Evolutionary conservation across 1,284 basidiomycete species (phyloP).

Genomic region (Ustilago bromivora): DNA sequence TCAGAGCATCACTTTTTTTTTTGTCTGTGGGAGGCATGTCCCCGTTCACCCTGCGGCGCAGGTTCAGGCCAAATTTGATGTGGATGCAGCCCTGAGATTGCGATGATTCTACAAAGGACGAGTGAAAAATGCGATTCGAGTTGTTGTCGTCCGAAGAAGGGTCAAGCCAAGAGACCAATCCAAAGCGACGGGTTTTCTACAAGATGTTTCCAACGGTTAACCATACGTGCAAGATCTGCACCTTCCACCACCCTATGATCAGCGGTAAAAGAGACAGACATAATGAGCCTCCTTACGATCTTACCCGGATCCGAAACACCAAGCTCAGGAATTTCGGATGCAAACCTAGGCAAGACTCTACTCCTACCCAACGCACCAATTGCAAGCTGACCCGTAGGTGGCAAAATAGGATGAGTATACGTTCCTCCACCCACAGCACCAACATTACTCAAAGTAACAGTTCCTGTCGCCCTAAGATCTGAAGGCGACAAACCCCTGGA

Average conservation of each 20-base stretch:
- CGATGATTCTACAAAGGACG: constrained; percentile 1
- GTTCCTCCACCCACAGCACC: constrained; percentile 62
- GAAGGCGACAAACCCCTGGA: constrained; percentile 28
- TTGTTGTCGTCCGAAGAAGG: not conserved
- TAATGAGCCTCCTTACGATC: constrained; percentile 49
- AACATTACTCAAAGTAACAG: constrained; percentile 84
- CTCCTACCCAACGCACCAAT: constrained; percentile 84
- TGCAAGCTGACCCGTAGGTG: constrained; percentile 88
- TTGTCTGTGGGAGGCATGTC: too few relatives aligned
- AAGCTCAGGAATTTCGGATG: constrained; percentile 44
- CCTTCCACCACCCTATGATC: constrained; percentile 93
- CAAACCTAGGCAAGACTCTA: constrained; percentile 50
- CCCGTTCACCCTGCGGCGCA: too few relatives aligned
- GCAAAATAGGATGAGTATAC: constrained; percentile 74
- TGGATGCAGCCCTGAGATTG: not conserved
- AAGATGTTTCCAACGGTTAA: constrained; percentile 86
- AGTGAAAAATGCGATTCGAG: not conserved
- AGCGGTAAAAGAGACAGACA: constrained; percentile 71
- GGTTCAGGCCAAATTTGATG: not conserved
- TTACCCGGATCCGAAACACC: constrained; percentile 26
- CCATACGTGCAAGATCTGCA: constrained; percentile 89
- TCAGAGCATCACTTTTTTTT: too few relatives aligned
- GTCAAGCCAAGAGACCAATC: constrained; percentile 73
- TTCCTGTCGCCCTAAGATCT: constrained; percentile 71
- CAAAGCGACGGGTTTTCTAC: constrained; percentile 83